Conservation (phyloP, 148 eudicot genomes). For the Talinum fruticosum region DNA sequence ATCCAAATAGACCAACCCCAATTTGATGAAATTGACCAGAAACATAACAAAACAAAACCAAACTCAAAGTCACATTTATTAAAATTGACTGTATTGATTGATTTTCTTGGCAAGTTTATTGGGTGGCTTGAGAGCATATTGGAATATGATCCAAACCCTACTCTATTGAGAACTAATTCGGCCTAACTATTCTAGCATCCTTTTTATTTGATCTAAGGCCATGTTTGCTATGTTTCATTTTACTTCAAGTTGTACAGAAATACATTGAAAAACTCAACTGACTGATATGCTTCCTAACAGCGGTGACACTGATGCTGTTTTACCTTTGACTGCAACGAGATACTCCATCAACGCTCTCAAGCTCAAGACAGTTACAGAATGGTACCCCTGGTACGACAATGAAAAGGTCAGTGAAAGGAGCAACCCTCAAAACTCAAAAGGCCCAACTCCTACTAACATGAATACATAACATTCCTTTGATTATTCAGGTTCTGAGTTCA, state of each 20-base stretch:
- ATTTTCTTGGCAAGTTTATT: too few relatives aligned
- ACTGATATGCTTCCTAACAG: constrained; percentile 8
- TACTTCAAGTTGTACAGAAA: neutral
- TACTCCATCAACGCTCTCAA: constrained; percentile 39
- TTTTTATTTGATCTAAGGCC: neutral
- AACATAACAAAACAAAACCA: too few relatives aligned
- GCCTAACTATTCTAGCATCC: neutral
- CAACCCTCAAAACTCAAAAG: neutral
- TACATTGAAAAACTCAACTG: neutral
- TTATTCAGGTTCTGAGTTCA: neutral
- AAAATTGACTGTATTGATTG: too few relatives aligned
- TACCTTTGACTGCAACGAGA: constrained; percentile 46
- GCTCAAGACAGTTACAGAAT: constrained; percentile 31
- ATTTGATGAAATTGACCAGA: too few relatives aligned
- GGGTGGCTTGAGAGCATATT: neutral
- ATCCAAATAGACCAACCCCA: too few relatives aligned
- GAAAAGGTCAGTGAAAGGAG: constrained; percentile 26
- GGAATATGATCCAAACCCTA: neutral
- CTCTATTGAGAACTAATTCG: neutral
- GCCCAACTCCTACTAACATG: neutral
- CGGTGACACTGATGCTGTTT: constrained; percentile 39
- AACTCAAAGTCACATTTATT: too few relatives aligned
- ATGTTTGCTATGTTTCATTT: neutral
- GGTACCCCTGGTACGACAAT: constrained; percentile 46
- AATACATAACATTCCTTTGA: neutral